Percentiles rank a stretch among this genome's conserved stretches.
phyloP scores from a whole-genome alignment of 306 rosid genomes.

The Malus orientalis region DNA sequence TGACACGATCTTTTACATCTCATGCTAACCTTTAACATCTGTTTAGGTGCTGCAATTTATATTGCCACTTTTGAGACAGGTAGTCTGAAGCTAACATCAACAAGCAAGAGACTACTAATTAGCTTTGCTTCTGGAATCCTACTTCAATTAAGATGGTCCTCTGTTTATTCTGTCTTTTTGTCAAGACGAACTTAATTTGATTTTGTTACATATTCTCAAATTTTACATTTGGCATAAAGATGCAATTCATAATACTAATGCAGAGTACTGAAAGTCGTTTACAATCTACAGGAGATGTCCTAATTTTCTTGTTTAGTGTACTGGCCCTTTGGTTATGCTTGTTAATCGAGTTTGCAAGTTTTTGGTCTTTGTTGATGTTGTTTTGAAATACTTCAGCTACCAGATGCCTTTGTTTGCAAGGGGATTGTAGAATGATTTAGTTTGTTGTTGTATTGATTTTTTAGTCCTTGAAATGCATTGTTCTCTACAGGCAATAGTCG shows the following conservation, averaged over 20 bases:
- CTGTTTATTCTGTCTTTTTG: constrained; percentile 13
- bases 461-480: background rate
- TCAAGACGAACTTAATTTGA: constrained; percentile 15
- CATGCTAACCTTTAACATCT: constrained; percentile 60
- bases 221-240: constrained; percentile 12
- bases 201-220: constrained; percentile 6
- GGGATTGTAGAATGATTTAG: background rate
- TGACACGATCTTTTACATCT: constrained; percentile 60
- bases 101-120: constrained; percentile 34
- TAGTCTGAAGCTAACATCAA: constrained; percentile 61
- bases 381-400: constrained; percentile 1
- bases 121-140: constrained; percentile 32
- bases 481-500: background rate
- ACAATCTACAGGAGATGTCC: constrained; percentile 7
- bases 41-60: constrained; percentile 49
- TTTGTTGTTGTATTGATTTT: background rate
- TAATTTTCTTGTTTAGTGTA: constrained; percentile 13
- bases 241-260: constrained; percentile 14
- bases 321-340: constrained; percentile 9
- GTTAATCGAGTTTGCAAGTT: constrained; percentile 1
- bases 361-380: background rate
- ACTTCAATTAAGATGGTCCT: constrained; percentile 13
- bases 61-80: constrained; percentile 50
- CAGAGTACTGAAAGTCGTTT: constrained; percentile 22
- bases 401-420: background rate